Conservation (phyloP, 2,329 filamentous ascomycete species). For the Xylariaceae sp. region DNA sequence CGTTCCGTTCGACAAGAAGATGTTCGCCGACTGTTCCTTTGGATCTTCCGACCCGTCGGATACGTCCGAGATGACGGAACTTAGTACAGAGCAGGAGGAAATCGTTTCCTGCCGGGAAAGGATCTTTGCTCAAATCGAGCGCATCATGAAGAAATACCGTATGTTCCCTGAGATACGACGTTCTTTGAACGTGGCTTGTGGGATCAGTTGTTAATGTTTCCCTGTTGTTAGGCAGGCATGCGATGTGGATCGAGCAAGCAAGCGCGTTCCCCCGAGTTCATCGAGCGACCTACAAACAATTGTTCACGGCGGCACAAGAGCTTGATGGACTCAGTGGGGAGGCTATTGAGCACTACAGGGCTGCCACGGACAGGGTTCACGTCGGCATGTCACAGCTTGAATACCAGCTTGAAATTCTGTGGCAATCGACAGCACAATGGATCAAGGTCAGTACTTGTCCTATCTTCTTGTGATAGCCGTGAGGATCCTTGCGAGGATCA, state of each 20-base stretch:
- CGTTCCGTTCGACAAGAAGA: slow-evolving; percentile 20
- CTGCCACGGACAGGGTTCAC: slow-evolving; percentile 22
- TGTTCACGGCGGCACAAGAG: slow-evolving; percentile 9
- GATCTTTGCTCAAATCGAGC: slow-evolving; percentile 3
- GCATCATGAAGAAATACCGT: slow-evolving; percentile 18
- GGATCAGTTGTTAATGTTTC: too few species aligned
- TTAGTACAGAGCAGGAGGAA: background rate
- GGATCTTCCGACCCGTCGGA: slow-evolving; percentile 4
- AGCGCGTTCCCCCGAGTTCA: slow-evolving; percentile 16
- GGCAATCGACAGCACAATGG: slow-evolving; percentile 9
- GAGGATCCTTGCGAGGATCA: too few species aligned
- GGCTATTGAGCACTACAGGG: slow-evolving; percentile 19
- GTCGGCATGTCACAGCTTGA: slow-evolving; percentile 16
- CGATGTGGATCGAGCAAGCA: slow-evolving; percentile 4
- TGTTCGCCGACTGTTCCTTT: slow-evolving; percentile 16
- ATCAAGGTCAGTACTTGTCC: slow-evolving; percentile 10
- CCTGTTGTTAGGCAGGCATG: background rate
- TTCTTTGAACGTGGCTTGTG: too few species aligned
- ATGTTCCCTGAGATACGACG: slow-evolving; percentile 1
- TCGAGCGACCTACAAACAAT: background rate
- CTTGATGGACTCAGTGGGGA: slow-evolving; percentile 13
- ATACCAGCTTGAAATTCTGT: slow-evolving; percentile 18
- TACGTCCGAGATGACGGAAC: background rate
- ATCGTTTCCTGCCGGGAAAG: slow-evolving; percentile 16
- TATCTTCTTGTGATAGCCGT: too few species aligned